A percentile compares a stretch with the other conserved stretches of the same genome.
Evolutionary conservation across 2,329 filamentous ascomycete genomes (phyloP).

Genomic region (Trichoderma lentiforme): DNA sequence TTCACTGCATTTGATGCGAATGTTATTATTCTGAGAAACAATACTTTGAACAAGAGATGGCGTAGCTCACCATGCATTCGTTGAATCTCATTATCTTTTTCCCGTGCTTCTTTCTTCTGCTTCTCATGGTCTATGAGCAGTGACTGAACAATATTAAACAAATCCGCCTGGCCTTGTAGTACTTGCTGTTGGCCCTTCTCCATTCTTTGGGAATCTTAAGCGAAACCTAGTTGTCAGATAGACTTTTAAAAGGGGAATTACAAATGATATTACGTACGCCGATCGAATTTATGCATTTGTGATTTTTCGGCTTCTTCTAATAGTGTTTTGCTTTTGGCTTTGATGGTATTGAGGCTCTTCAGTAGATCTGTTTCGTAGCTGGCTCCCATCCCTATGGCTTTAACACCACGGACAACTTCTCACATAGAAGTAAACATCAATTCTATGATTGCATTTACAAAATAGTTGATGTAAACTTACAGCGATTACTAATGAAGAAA

Average conservation of each 20-base stretch:
- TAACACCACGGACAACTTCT: background rate
- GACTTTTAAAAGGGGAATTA: background rate
- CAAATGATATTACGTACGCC: background rate
- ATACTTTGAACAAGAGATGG: background rate
- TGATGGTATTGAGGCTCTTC: background rate
- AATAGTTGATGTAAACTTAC: background rate
- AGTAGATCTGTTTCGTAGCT: background rate
- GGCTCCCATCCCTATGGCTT: background rate
- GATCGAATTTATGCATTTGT: background rate
- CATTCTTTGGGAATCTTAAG: background rate
- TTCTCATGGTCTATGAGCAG: background rate
- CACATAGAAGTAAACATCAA: background rate
- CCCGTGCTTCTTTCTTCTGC: background rate
- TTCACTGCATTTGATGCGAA: background rate
- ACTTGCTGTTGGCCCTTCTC: background rate
- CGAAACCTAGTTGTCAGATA: background rate
- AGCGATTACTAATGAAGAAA: background rate
- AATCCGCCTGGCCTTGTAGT: background rate
- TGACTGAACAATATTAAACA: background rate
- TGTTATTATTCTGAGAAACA: background rate
- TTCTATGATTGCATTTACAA: background rate
- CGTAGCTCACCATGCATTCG: background rate
- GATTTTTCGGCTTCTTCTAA: background rate
- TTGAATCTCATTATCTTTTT: background rate
- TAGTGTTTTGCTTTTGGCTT: background rate